Percentiles rank a stretch among this genome's conserved stretches.
These are phyloP conservation scores for Phytophthora lateralis DNA, from an alignment of 352 stramenopile species.

Conservation along the genomic window DNA sequence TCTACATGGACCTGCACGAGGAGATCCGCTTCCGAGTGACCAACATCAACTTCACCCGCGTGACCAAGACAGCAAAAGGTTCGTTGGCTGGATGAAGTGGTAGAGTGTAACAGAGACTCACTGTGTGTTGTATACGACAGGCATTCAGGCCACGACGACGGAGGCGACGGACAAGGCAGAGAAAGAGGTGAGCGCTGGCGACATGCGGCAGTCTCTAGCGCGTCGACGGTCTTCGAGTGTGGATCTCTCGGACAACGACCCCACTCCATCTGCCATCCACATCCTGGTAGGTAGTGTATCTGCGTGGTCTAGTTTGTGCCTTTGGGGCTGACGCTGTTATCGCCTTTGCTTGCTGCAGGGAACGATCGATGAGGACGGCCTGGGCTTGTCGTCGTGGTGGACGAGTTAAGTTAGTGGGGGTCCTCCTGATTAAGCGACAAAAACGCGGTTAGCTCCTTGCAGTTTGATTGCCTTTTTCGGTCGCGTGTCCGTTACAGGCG, in stretches of 20 bases:
- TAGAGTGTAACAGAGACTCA: neutral
- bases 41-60: conserved; percentile 90
- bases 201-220: conserved; percentile 76
- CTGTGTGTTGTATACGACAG: conserved; percentile 17
- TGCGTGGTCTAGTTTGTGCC: neutral
- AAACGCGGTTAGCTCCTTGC: conserved; percentile 15
- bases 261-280: conserved; percentile 82
- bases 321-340: neutral
- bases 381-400: conserved; percentile 88
- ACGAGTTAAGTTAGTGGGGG: conserved; percentile 31
- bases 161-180: conserved; percentile 76
- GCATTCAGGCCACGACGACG: conserved; percentile 86
- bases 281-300: conserved; percentile 60
- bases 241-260: conserved; percentile 83
- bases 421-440: conserved; percentile 19
- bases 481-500: conserved; percentile 30
- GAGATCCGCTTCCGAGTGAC: conserved; percentile 88
- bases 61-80: conserved; percentile 88
- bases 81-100: neutral
- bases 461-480: conserved; percentile 5
- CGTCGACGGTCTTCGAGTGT: conserved; percentile 83
- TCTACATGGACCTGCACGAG: conserved; percentile 90
- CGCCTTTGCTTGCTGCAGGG: conserved; percentile 41
- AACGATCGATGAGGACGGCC: conserved; percentile 88
- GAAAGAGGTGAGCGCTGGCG: conserved; percentile 47